Base-by-base conservation (phyloP, 2,329 filamentous ascomycete genomes). In the Lasiodiplodia hormozganensis region DNA sequence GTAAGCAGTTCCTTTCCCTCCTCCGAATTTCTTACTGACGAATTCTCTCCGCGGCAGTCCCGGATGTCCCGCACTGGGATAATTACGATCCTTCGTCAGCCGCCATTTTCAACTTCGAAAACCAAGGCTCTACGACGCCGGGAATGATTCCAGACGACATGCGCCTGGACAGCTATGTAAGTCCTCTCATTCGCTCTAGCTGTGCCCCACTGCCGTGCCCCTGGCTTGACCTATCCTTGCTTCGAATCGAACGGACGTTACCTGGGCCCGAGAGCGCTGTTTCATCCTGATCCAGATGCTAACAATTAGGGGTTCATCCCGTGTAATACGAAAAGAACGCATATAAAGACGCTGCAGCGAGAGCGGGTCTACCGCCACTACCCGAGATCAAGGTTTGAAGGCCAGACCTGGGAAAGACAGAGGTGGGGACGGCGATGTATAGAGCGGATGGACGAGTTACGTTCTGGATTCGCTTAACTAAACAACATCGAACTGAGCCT, bases 161-260 rank as follows among this genome's bases (percentile, higher is more conserved):
- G 54, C 65, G 65, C 1, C 11, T 67, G 65, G 65, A 60, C 18
- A 60, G 65, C 54, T 67, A 67, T 52, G 65, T 67, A 31, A 52
- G 65, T 67, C 1, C 3, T 23, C 40, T 18, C 5, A 8, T n/a
- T 3, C 11, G 8, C 10, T 31, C 11, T 3, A 4, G 49, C 7
- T 10, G 4, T 52, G 21, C 10, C 21, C 49, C 3, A 18, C 40
- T 8, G n/a, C 14, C 21, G n/a, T 52, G 8, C 49, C n/a, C 2
- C 12, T 25, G 6, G 49, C 49, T 18, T 7, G 6, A n/a, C 1
- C 25, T 8, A 10, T n/a, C 14, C 10, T 34, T 31, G 16, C 51
- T 25, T 25, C 23, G 28, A 5, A 18, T 7, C 51, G 23, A 14
- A 8, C 28, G 8, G 28, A 11, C 4, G 6, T 7, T 53, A 31